These are phyloP conservation scores for Solanum clarkiae DNA, from an alignment of 257 asterid genomes.

Conservation along the genomic window DNA sequence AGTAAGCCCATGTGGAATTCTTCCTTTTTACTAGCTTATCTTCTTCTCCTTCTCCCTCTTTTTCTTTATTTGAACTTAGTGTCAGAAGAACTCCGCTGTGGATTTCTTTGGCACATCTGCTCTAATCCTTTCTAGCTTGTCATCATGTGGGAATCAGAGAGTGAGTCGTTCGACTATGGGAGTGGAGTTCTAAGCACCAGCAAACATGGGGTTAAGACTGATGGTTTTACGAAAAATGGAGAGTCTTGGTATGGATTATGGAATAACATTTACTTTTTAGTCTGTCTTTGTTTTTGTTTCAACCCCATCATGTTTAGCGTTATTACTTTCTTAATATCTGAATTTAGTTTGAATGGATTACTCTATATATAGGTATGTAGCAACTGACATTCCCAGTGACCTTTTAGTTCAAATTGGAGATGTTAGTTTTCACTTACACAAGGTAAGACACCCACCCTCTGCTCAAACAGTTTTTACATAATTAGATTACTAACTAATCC, in stretches of 20 bases:
- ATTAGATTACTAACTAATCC: neutral
- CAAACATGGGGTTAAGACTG: conserved; percentile 54
- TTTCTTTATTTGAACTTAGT: neutral
- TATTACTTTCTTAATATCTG: neutral
- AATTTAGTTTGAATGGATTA: neutral
- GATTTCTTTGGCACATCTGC: neutral
- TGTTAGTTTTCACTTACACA: conserved; percentile 72
- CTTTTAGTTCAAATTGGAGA: conserved; percentile 73
- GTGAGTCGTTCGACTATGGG: conserved; percentile 51
- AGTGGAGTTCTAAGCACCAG: conserved; percentile 46
- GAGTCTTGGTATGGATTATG: conserved; percentile 73
- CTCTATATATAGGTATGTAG: conserved; percentile 1
- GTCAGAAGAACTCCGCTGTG: neutral
- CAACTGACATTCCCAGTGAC: conserved; percentile 88
- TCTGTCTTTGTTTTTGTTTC: neutral
- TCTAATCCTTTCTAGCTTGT: neutral
- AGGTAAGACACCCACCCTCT: conserved; percentile 31
- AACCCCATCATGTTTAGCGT: neutral
- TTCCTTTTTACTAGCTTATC: conserved; percentile 15
- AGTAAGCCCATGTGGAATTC: conserved; percentile 62
- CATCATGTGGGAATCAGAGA: conserved; percentile 85
- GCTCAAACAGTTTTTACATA: neutral
- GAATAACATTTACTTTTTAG: neutral
- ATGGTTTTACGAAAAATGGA: conserved; percentile 82
- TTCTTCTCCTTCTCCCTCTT: neutral